Conservation (phyloP, 257 asterid species). For the Henckelia pumila region DNA sequence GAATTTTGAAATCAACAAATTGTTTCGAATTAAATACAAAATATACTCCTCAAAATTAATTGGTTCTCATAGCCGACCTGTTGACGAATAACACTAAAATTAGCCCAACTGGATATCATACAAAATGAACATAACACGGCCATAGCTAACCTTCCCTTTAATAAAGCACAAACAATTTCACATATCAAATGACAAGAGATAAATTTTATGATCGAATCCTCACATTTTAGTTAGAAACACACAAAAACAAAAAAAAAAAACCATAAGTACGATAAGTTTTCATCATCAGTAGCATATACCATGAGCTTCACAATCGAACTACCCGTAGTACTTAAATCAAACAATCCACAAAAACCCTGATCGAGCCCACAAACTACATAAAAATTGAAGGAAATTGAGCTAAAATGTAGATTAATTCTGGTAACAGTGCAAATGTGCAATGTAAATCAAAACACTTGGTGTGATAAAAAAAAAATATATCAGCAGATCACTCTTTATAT, state of each 20-base stretch:
- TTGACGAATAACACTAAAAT: too few species aligned
- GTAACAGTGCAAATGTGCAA: too few species aligned
- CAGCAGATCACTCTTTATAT: too few species aligned
- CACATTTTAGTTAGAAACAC: background rate
- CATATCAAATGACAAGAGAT: background rate
- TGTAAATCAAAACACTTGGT: too few species aligned
- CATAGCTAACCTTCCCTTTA: too few species aligned
- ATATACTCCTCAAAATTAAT: too few species aligned
- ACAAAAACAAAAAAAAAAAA: background rate
- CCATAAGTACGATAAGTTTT: background rate
- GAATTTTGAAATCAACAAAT: too few species aligned
- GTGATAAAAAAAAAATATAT: too few species aligned
- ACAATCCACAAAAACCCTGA: slow-evolving; percentile 16
- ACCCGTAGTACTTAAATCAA: background rate
- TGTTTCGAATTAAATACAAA: too few species aligned
- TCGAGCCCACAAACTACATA: background rate
- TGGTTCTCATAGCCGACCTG: too few species aligned
- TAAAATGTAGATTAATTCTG: background rate
- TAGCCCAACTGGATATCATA: too few species aligned
- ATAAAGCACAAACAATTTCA: background rate
- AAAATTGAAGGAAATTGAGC: slow-evolving; percentile 4
- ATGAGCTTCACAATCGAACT: background rate
- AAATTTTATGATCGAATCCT: background rate
- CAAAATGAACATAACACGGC: too few species aligned
- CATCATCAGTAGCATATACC: background rate